Base-by-base conservation (phyloP, 345 rosid genomes). In the Toxicodendron radicans region DNA sequence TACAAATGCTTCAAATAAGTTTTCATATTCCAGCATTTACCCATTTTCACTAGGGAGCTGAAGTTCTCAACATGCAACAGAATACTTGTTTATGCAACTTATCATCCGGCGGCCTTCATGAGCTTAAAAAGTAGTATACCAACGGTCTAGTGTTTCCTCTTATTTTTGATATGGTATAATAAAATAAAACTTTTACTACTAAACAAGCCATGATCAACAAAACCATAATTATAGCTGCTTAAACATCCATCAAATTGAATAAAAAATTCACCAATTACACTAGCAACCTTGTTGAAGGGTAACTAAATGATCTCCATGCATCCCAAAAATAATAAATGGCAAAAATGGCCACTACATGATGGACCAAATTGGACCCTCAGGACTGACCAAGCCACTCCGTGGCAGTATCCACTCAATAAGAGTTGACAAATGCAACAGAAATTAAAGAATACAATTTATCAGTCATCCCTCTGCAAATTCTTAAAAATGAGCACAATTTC, bases 1-100 rank as follows among this genome's bases (percentile, higher is more conserved):
- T 58, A 13, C 54, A 32, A 16, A 61, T 70, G 13, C 18, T 43
- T 41, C 65, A 54, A 51, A 23, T 12, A 73, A 58, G 48, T 65
- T 20, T 58, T 18, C 43, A 68, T 32, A 68, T 21, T 30, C 46
- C 2, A 24, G 54, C 46, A 30, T 4, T 4, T 14, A 18, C 20
- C 66, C 16, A 38, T 17, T 63, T 38, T 18, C 17, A 33, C 13
- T 33, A 35, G n/a, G 48, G 66, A n/a, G 18, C 14, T 63, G 20
- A 18, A 63, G 23, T 7, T 60, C 43, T 60, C 43, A 60, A 60
- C 64, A 32, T 60, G 17, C 43, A 38, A 24, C 41, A 60, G 27
- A 14, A 38, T 12, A 32, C 20, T 32, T 32, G 20, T 60, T 60
- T 16, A 60, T 60, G 64, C 64, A 60, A 35, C 4, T n/a, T 30